Evolutionary conservation across 2,329 filamentous ascomycete species (phyloP).

Genomic region (Madurella fahalii): DNA sequence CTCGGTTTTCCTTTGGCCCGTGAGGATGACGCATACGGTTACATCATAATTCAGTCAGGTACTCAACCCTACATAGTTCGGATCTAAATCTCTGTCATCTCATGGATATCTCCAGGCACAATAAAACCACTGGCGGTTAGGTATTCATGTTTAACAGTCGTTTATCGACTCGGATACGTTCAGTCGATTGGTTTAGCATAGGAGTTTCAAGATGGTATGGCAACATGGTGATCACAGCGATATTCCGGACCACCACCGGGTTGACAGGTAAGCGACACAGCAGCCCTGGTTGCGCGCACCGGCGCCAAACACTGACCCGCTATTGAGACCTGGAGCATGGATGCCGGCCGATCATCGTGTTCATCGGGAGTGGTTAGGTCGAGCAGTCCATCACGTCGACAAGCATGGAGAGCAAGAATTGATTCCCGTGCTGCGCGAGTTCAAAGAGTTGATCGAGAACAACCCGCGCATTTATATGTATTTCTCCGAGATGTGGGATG

Average conservation of each 20-base stretch:
- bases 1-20: too few species aligned
- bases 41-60: too few species aligned
- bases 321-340: slow-evolving; percentile 53
- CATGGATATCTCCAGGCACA: too few species aligned
- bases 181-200: too few species aligned
- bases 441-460: slow-evolving; percentile 61
- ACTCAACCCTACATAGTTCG: too few species aligned
- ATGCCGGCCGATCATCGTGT: slow-evolving; percentile 59
- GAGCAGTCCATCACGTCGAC: slow-evolving; percentile 53
- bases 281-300: neutral
- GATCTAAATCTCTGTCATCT: too few species aligned
- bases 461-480: slow-evolving; percentile 63
- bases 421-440: slow-evolving; percentile 59
- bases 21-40: too few species aligned
- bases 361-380: slow-evolving; percentile 59
- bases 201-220: slow-evolving; percentile 42
- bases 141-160: too few species aligned
- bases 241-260: slow-evolving; percentile 45
- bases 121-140: too few species aligned
- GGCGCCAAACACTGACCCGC: neutral
- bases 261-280: slow-evolving; percentile 39
- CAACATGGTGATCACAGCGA: slow-evolving; percentile 49
- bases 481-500: slow-evolving; percentile 63
- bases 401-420: slow-evolving; percentile 45
- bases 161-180: too few species aligned